Base-by-base conservation (phyloP, 768 basidiomycete species). In the Botryobasidium botryosum region DNA sequence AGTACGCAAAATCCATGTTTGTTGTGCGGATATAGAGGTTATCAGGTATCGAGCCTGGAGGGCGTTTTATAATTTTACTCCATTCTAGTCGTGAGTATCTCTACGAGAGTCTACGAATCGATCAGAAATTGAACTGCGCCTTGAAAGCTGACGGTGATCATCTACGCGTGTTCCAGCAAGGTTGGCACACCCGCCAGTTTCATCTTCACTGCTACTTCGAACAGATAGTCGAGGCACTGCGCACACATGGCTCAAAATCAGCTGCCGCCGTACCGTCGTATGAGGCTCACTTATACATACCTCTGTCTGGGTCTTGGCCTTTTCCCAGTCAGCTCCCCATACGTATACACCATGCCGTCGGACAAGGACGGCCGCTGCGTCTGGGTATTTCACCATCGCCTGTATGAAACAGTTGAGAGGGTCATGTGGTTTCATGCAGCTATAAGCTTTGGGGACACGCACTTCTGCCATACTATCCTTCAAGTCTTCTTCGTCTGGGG, bases 281-380 rank as follows among this genome's bases (percentile, higher is more conserved):
- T 12, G 15, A n/a, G 24, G 23, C 45, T 33, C 15, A 15, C 29
- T 43, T 42, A 8, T 35, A n/a, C 25, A 27, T 33, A 76, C 79
- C 68, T 88, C 85, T 1, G 82, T 75, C 55, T 88, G 85, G 0
- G 83, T 83, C 62, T 88, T 88, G 6, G 85, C 84, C 57, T 81
- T 84, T 60, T 85, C 74, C 85, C 85, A 88, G 56, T 82, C 73
- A 38, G 66, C 56, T 17, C 84, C 84, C 84, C 84, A 88, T 40
- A 85, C 79, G 56, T 88, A 87, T 18, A 86, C 71, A 13, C 82
- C 80, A 52, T 86, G 83, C 38, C 82, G 62, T 37, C 82, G 68
- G 8, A 85, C 84, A 17, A 88, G 72, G 10, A 85, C 67, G 1
- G 67, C 87, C 1, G 79, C 72, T 0, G 87, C 80, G 35, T 84